Percentiles rank a stretch among this genome's conserved stretches.
Evolutionary conservation across 257 asterid species (phyloP).

Genomic region (Capsicum chinense): DNA sequence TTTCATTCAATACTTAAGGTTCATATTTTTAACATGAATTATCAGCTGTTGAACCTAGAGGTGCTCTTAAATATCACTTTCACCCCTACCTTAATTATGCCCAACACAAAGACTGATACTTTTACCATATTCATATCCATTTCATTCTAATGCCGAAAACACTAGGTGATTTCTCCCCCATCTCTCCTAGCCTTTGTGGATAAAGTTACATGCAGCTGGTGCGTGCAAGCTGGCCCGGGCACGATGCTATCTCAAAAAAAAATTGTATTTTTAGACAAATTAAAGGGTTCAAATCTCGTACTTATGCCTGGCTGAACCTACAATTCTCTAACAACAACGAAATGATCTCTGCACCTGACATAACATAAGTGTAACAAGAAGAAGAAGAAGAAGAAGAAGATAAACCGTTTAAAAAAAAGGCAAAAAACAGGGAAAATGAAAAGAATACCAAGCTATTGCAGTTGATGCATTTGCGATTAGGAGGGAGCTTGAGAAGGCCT

Average conservation of each 20-base stretch:
- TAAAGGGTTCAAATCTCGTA: not conserved
- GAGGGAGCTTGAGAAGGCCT: constrained; percentile 98
- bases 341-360: too few species aligned
- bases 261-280: not conserved
- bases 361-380: too few species aligned
- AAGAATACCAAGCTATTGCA: constrained; percentile 81
- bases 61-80: too few species aligned
- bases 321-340: not conserved
- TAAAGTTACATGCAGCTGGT: too few species aligned
- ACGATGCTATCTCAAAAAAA: too few species aligned
- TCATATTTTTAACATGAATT: not conserved
- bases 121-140: constrained; percentile 19
- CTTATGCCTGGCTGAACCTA: too few species aligned
- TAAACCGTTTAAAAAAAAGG: not conserved
- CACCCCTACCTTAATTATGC: not conserved
- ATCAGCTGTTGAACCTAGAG: too few species aligned
- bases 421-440: not conserved
- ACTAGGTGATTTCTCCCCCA: too few species aligned
- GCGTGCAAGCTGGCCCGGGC: too few species aligned
- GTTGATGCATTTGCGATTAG: constrained; percentile 95
- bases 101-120: not conserved
- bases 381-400: too few species aligned
- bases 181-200: too few species aligned
- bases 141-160: not conserved
- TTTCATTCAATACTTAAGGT: not conserved